Percentiles rank a stretch among this genome's conserved stretches.
Evolutionary conservation across 345 rosid species (phyloP).

Genomic region (Dipteronia dyeriana): DNA sequence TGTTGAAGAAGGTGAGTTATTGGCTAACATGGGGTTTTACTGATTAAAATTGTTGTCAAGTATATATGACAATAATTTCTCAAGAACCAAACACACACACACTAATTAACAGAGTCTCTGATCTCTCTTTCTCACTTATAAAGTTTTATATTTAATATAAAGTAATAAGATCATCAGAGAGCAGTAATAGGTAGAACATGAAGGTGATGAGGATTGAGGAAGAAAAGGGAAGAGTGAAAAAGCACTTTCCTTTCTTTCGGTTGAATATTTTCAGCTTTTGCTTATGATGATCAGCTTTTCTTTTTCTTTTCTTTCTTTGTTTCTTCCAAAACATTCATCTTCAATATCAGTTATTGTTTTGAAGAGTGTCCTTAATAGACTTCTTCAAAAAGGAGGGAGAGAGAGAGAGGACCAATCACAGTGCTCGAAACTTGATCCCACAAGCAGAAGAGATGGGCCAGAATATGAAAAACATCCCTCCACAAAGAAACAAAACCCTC

Average conservation of each 20-base stretch:
- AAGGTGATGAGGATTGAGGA: neutral
- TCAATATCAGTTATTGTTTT: conserved; percentile 31
- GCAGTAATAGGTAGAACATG: neutral
- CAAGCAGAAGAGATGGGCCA: conserved; percentile 42
- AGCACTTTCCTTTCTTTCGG: conserved; percentile 27
- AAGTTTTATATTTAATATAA: conserved; percentile 3
- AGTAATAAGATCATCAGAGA: neutral
- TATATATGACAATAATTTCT: neutral
- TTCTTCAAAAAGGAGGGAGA: conserved; percentile 21
- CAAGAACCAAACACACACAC: neutral
- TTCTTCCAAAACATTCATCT: conserved; percentile 35
- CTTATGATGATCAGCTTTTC: conserved; percentile 24
- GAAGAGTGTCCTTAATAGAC: conserved; percentile 37
- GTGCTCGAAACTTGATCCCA: conserved; percentile 43
- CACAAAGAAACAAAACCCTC: conserved; percentile 37
- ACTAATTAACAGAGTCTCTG: too few relatives aligned
- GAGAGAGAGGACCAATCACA: conserved; percentile 35
- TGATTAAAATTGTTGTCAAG: neutral
- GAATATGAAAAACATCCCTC: conserved; percentile 28
- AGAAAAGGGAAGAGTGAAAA: conserved; percentile 4
- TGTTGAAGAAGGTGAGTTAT: conserved; percentile 21
- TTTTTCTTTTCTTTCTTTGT: conserved; percentile 13
- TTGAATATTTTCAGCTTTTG: conserved; percentile 33
- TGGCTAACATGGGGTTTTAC: conserved; percentile 40
- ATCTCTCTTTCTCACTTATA: neutral